These are phyloP conservation scores for Paecilomyces fulvus DNA, from an alignment of 2,329 filamentous ascomycete species.

Conservation along the genomic window DNA sequence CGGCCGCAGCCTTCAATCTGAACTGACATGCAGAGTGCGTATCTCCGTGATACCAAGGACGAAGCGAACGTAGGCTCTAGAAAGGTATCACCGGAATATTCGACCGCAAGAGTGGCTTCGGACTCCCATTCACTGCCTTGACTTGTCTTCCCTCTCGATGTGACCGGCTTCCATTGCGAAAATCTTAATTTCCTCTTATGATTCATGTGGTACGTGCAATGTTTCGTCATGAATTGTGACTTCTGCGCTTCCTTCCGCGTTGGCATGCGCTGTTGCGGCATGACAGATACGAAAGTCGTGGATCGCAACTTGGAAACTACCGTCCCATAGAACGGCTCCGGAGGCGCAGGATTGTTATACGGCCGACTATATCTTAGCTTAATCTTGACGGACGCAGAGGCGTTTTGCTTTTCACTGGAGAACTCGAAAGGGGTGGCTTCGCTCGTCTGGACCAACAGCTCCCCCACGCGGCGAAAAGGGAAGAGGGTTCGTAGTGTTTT, in stretches of 20 bases:
- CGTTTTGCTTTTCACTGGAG: background rate
- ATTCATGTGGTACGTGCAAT: background rate
- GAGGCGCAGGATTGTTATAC: background rate
- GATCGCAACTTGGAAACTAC: conserved; percentile 1
- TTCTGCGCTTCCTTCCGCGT: conserved; percentile 1
- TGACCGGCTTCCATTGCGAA: conserved; percentile 1
- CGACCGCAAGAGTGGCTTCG: background rate
- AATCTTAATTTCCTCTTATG: conserved; percentile 3
- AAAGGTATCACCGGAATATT: background rate
- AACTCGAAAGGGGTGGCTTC: conserved; percentile 4
- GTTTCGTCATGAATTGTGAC: conserved; percentile 1
- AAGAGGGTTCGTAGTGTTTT: background rate
- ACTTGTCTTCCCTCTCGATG: background rate
- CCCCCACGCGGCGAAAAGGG: background rate
- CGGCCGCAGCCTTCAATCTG: background rate
- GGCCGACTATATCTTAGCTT: background rate
- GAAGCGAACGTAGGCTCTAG: conserved; percentile 4
- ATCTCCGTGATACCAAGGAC: conserved; percentile 4
- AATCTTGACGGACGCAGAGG: conserved; percentile 1
- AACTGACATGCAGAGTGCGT: conserved; percentile 3
- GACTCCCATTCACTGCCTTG: conserved; percentile 1
- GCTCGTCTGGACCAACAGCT: conserved; percentile 1
- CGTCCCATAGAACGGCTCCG: background rate
- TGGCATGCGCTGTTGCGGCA: conserved; percentile 2
- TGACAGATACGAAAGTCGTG: conserved; percentile 4